Percentiles rank a stretch among this genome's conserved stretches.
phyloP scores from a whole-genome alignment of 2,329 filamentous ascomycete genomes.

The Colletotrichum tamarilloi region DNA sequence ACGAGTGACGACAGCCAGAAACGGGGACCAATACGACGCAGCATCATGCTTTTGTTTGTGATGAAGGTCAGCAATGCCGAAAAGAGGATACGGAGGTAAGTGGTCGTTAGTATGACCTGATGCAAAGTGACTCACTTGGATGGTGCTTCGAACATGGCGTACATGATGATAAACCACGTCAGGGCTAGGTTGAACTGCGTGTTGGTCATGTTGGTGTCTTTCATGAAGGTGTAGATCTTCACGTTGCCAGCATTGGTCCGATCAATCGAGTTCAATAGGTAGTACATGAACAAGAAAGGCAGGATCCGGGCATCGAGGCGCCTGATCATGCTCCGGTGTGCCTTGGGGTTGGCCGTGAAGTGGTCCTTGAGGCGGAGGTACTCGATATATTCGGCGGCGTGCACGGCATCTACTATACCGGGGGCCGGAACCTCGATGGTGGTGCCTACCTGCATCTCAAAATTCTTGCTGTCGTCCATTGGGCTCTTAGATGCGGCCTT shows the following conservation, averaged over 20 bases:
- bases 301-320: slow-evolving; percentile 3
- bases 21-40: too few species aligned
- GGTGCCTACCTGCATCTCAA: background rate
- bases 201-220: slow-evolving; percentile 5
- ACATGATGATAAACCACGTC: slow-evolving; percentile 9
- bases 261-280: slow-evolving; percentile 8
- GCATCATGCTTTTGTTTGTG: too few species aligned
- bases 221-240: slow-evolving; percentile 6
- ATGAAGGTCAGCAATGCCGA: too few species aligned
- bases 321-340: background rate
- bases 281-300: slow-evolving; percentile 4
- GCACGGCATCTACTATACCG: too few species aligned
- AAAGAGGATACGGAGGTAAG: too few species aligned
- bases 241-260: slow-evolving; percentile 3
- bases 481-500: background rate
- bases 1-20: too few species aligned
- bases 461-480: slow-evolving; percentile 1
- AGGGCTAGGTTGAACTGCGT: slow-evolving; percentile 5
- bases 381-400: too few species aligned
- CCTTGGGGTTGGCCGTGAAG: background rate
- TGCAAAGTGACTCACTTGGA: background rate
- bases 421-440: background rate
- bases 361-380: too few species aligned
- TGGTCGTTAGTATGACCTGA: too few species aligned
- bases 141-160: slow-evolving; percentile 4